Evolutionary conservation across 768 basidiomycete species (phyloP).

Genomic region (Tubosaeta sp.): DNA sequence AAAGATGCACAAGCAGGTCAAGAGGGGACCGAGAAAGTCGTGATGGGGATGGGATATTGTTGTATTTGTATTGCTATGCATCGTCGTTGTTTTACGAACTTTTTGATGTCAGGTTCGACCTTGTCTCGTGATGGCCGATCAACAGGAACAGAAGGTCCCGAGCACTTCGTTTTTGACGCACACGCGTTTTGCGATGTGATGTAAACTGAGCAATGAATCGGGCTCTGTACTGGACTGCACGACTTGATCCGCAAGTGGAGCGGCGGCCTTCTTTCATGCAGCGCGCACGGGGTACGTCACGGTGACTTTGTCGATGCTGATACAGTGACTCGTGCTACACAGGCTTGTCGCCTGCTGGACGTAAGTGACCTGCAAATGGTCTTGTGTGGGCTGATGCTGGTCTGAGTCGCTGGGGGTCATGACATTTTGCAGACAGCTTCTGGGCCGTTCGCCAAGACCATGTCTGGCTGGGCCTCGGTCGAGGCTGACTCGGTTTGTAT

Average conservation of each 20-base stretch:
- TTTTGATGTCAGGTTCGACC: not conserved
- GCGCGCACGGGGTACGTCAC: too few relatives aligned
- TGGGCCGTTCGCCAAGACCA: too few relatives aligned
- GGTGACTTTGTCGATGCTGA: too few relatives aligned
- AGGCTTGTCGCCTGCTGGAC: too few relatives aligned
- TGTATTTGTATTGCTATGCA: not conserved
- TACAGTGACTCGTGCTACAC: too few relatives aligned
- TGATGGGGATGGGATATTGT: not conserved
- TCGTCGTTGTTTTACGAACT: not conserved
- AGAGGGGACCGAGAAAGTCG: slow-evolving; percentile 25
- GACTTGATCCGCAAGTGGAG: not conserved
- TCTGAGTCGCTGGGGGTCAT: too few relatives aligned
- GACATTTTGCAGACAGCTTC: too few relatives aligned
- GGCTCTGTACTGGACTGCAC: not conserved
- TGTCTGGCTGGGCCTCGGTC: too few relatives aligned
- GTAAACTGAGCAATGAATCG: not conserved
- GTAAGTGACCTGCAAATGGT: too few relatives aligned
- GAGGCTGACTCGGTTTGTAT: too few relatives aligned
- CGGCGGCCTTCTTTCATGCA: not conserved
- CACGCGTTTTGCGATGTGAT: not conserved
- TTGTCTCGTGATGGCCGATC: not conserved
- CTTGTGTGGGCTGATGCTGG: too few relatives aligned
- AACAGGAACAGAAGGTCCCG: not conserved
- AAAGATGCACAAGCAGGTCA: slow-evolving; percentile 27
- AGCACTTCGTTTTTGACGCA: not conserved